These are phyloP conservation scores for Pholiota microspora DNA, from an alignment of 768 basidiomycete genomes.

Conservation along the genomic window DNA sequence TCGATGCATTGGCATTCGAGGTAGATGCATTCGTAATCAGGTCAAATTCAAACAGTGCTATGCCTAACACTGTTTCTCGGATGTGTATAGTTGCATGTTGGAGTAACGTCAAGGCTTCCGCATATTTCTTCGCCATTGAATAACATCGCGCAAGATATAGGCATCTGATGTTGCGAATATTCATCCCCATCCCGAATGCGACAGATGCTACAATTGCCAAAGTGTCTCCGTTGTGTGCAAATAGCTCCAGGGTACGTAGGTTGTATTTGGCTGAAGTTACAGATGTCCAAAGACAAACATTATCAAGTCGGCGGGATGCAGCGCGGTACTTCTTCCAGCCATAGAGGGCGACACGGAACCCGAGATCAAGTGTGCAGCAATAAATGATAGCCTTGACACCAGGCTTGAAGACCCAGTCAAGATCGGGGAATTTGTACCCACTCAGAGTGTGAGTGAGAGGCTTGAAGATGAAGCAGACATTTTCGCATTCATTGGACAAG, in stretches of 20 bases:
- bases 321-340: slow-evolving; percentile 16
- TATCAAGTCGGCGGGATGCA: too few relatives aligned
- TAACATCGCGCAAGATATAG: too few relatives aligned
- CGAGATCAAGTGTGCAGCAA: slow-evolving; percentile 16
- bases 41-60: slow-evolving; percentile 47
- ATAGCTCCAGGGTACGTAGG: slow-evolving; percentile 13
- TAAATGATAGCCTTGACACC: slow-evolving; percentile 20
- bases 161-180: neutral
- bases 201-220: slow-evolving; percentile 18
- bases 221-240: slow-evolving; percentile 11
- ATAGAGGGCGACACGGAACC: slow-evolving; percentile 17
- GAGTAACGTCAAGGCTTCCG: slow-evolving; percentile 67
- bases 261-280: neutral
- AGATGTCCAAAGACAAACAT: too few relatives aligned
- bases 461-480: neutral
- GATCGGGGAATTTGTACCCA: slow-evolving; percentile 16
- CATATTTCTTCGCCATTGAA: slow-evolving; percentile 54
- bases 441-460: slow-evolving; percentile 7
- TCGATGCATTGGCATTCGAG: slow-evolving; percentile 23
- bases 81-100: slow-evolving; percentile 72
- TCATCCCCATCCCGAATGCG: slow-evolving; percentile 20
- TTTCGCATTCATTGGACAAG: neutral
- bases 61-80: slow-evolving; percentile 62
- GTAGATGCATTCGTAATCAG: slow-evolving; percentile 40
- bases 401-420: slow-evolving; percentile 16